Base-by-base conservation (phyloP, 306 rosid genomes). In the Inga laurina region DNA sequence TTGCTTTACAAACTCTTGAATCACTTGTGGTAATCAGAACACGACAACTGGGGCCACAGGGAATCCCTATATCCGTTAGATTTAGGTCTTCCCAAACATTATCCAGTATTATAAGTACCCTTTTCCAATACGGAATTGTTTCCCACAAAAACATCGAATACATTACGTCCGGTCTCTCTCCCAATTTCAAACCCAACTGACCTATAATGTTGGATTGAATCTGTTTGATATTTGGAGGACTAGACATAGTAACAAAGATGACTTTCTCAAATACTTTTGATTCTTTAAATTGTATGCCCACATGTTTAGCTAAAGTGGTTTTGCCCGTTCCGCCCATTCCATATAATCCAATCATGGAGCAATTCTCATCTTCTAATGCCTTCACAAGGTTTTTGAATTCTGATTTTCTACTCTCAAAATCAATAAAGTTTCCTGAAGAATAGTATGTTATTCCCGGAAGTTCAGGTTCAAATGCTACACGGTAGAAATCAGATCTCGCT, bases 1-100 rank as follows among this genome's bases (percentile, higher is more conserved):
- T 82, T 7, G 0, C 0, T 13, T 1, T 10, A 48, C 84, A 86
- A 66, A 79, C n/a, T 1, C 0, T 39, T 9, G 5, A 12, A 13
- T 37, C 27, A 10, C 86, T 37, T 3, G 82, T 74, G n/a, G 84
- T 57, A 11, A 86, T 22, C 12, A 86, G 49, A 21, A 86, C 62
- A 21, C 64, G 24, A 27, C 79, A 82, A 4, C 67, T 10, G 13
- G 45, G 10, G 5, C 18, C 0, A 0, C 11, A 72, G 3, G 88
- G 85, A 65, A 85, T 74, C 67, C 85, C 88, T 34, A 78, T 56
- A 10, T 9, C 43, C 4, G 6, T 48, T 22, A 82, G 48, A 8
- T 57, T 12, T 9, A 27, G 7, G 9, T 12, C 8, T 62, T 27
- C 19, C 69, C 69, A 11, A 11, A 66, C 0, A 3, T 7, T 4